phyloP scores from a whole-genome alignment of 768 basidiomycete species.

The Gymnopilus junonius region DNA sequence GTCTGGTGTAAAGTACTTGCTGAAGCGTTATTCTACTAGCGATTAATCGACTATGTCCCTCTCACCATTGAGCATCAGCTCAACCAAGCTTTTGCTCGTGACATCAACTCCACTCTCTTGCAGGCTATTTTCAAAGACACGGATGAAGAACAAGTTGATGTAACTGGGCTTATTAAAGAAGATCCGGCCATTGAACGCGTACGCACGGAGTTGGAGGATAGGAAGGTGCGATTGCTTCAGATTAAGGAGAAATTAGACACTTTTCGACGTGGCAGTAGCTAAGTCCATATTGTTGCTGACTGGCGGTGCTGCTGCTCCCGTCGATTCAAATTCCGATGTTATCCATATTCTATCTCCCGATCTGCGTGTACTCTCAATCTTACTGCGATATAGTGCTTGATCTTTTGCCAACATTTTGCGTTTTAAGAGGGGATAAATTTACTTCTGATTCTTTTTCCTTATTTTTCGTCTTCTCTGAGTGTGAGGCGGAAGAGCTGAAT shows the following conservation, averaged over 20 bases:
- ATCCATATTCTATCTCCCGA: too few species aligned
- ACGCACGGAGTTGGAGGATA: conserved; percentile 34
- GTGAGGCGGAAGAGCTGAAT: too few species aligned
- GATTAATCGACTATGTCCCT: conserved; percentile 59
- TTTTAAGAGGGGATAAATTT: too few species aligned
- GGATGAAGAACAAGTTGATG: conserved; percentile 10
- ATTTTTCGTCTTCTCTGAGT: too few species aligned
- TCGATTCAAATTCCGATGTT: too few species aligned
- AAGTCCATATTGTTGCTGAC: neutral
- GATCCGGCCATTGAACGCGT: conserved; percentile 37
- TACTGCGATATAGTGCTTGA: too few species aligned
- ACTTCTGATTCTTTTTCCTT: too few species aligned
- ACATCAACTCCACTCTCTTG: conserved; percentile 29
- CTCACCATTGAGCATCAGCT: conserved; percentile 53
- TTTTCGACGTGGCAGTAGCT: conserved; percentile 12
- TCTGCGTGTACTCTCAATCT: too few species aligned
- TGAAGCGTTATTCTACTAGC: conserved; percentile 34
- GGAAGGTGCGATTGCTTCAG: conserved; percentile 29
- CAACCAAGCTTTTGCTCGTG: conserved; percentile 40
- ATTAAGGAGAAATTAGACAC: conserved; percentile 38
- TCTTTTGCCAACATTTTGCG: too few species aligned
- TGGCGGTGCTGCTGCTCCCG: too few species aligned
- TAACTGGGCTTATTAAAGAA: conserved; percentile 41
- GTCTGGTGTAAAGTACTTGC: neutral
- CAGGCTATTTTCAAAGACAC: conserved; percentile 27